Evolutionary conservation across 495 filamentous ascomycete species (phyloP), one percentile per base, ranked within the genome.

Genomic region (Chaetomium fimeti): DNA sequence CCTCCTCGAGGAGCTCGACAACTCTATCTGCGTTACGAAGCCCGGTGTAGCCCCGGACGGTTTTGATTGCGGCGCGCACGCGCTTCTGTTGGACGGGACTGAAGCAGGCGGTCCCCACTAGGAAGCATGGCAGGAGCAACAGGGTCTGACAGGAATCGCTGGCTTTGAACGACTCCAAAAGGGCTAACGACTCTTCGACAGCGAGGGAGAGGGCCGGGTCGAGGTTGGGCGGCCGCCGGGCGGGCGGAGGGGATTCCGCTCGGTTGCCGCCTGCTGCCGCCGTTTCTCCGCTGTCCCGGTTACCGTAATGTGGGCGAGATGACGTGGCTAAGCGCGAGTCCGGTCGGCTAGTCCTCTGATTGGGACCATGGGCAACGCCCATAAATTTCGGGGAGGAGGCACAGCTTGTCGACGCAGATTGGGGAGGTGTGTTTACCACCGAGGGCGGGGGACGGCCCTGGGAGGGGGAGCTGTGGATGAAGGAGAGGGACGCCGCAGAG

Each of bases 21-120:
- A 89, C 90, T 42, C 86, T 85, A 65, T 91, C 86, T 60, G 93
- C 89, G 70, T 97, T 96, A 49, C 89, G 85, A 12, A 96, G 82
- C 29, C 88, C 85, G 2, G 89, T 93, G 73, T 93, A 96, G 1
- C 84, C 84, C 65, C 89, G 85, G 61, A 94, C 83, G 0, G 82
- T 82, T 3, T 83, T 81, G 65, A 96, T 85, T 16, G 91, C 90
- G 38, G 77, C 78, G 3, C 84, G 81, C 25, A 96, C 86, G 24
- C 87, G 83, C 28, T 89, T 85, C 28, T 91, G 86, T 65, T 95
- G 91, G 3, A 72, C 67, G 0, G 82, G 78, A 11, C 86, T 75
- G 72, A 96, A 96, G 11, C 90, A 89, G 0, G 91, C 91, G 67
- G 90, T 93, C 20, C 92, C 92, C n/a, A 97, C 84, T 0, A 97